Evolutionary conservation across 306 rosid species (phyloP), one percentile per base, ranked within the genome.

Genomic region (Castanopsis chinensis): DNA sequence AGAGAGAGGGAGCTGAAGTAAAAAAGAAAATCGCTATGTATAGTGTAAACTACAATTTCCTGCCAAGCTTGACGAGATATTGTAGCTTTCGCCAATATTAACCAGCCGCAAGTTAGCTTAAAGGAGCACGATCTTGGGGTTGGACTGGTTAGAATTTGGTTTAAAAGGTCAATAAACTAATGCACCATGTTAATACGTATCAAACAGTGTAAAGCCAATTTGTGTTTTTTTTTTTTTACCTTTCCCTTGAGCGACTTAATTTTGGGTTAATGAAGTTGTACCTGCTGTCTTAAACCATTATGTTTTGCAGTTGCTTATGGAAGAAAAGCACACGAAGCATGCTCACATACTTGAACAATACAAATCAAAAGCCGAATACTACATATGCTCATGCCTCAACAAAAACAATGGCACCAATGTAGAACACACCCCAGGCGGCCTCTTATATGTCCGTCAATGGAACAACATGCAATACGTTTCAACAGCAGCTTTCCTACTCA

Each of bases 401-500:
- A 91, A 89, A 80, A 91, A 93, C 88, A 80, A 84, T 20, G 88
- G 37, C 33, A 83, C 83, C 87, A 85, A 91, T 25, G 93, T 91
- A 41, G 91, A 92, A 35, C 69, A 86, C 35, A 96, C 99, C 5
- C 94, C 99, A 3, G 97, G 89, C 2, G 99, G 99, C 10, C 81
- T 96, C 55, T 64, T 96, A 2, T 93, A 86, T 73, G 20, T 91
- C 63, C 76, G 99, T 41, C 94, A 91, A 37, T 96, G 99, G 99
- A 96, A 96, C 89, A 96, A 96, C 90, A 93, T 96, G 98, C 99
- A 96, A 72, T 92, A 96, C 55, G 98, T 96, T 70, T 87, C 99
- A 53, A 89, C 98, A 6, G 94, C 99, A 12, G 41, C 99, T 2
- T 96, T 96, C 70, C 83, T 96, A 4, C 97, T 96, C 65, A 87